Evolutionary conservation across 176 grass and related monocot genomes (phyloP).

Genomic region (Ensete glaucum): DNA sequence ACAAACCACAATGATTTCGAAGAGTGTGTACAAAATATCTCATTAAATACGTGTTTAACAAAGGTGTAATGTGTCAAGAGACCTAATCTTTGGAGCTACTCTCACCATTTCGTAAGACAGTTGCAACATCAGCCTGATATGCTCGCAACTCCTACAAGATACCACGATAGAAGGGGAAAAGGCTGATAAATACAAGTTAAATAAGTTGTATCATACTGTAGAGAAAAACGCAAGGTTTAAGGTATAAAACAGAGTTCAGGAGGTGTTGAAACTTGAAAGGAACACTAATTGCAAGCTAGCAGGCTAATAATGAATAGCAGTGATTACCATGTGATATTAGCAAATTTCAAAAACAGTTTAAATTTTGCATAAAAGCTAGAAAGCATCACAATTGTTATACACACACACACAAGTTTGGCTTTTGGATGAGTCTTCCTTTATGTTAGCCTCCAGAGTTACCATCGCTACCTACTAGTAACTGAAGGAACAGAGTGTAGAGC

Average conservation of each 20-base stretch:
- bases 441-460: neutral
- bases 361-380: neutral
- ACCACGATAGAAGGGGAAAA: neutral
- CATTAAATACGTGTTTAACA: neutral
- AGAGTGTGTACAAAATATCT: neutral
- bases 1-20: neutral
- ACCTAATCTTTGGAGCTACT: neutral
- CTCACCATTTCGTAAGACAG: slow-evolving; percentile 87
- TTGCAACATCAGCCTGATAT: slow-evolving; percentile 98
- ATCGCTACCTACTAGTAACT: too few species aligned
- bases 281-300: neutral
- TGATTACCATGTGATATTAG: neutral
- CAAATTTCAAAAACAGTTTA: neutral
- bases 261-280: neutral
- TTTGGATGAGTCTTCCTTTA: too few species aligned
- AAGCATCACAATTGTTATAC: too few species aligned
- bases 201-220: neutral
- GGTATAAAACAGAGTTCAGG: too few species aligned
- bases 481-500: too few species aligned
- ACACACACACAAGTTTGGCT: too few species aligned
- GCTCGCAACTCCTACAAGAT: slow-evolving; percentile 68
- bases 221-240: neutral
- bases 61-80: neutral
- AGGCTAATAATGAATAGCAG: neutral
- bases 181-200: neutral